Percentiles rank a stretch among this genome's conserved stretches.
These are phyloP conservation scores for Drechslerella dactyloides DNA, from an alignment of 2,329 filamentous ascomycete species.

Conservation along the genomic window DNA sequence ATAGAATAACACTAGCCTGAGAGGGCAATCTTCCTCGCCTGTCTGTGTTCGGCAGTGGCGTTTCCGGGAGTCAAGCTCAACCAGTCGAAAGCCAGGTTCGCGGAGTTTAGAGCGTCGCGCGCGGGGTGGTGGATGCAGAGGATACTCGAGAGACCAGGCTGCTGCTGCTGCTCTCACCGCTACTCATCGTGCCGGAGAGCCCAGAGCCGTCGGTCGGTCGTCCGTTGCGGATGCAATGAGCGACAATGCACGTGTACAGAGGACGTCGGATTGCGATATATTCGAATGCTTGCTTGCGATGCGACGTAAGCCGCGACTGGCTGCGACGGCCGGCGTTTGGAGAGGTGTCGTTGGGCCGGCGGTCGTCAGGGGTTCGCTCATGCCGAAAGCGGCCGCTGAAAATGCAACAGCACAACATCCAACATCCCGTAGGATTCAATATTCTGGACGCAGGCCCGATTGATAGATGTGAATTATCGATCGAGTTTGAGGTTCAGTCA, in stretches of 20 bases:
- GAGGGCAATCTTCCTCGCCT: background rate
- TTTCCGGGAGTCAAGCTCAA: constrained; percentile 34
- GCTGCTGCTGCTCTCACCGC: constrained; percentile 26
- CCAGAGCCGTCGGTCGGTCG: constrained; percentile 2
- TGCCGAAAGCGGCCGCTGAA: constrained; percentile 8
- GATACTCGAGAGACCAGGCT: constrained; percentile 18
- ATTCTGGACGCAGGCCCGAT: too few relatives aligned
- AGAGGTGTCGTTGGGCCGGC: constrained; percentile 24
- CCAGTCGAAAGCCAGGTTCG: constrained; percentile 34
- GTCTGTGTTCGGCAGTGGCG: constrained; percentile 12
- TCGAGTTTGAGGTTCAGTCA: too few relatives aligned
- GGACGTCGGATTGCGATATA: background rate
- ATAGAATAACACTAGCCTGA: constrained; percentile 22
- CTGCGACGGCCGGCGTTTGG: constrained; percentile 24
- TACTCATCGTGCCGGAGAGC: constrained; percentile 42
- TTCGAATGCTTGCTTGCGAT: constrained; percentile 12
- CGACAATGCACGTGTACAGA: too few relatives aligned
- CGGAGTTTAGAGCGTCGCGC: constrained; percentile 14
- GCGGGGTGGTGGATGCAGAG: constrained; percentile 21
- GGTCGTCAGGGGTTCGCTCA: constrained; percentile 24
- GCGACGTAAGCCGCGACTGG: constrained; percentile 3
- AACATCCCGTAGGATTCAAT: background rate
- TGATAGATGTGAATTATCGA: too few relatives aligned
- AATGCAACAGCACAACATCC: constrained; percentile 17
- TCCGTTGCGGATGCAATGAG: background rate